Conservation (phyloP, 768 basidiomycete genomes). For the Psilocybe azurescens region DNA sequence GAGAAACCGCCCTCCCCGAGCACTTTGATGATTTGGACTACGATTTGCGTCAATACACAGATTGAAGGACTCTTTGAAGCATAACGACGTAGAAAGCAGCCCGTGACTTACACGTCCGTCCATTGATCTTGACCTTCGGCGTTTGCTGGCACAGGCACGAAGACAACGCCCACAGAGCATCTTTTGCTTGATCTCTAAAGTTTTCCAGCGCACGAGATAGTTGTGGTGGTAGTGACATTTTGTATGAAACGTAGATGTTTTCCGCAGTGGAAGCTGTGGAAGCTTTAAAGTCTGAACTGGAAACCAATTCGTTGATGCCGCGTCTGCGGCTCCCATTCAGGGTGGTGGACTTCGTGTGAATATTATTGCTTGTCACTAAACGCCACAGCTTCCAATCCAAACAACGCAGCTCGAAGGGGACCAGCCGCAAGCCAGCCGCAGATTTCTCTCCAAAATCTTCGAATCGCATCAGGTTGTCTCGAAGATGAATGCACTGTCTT, state of each 20-base stretch:
- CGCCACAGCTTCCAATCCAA: no score
- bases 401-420: no score
- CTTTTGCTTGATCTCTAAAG: slow-evolving; percentile 77
- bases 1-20: slow-evolving; percentile 97
- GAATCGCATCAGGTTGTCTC: no score
- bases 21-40: slow-evolving; percentile 89
- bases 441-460: no score
- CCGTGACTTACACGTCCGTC: slow-evolving; percentile 78
- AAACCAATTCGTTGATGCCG: no score
- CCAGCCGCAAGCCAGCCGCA: no score
- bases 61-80: neutral
- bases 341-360: no score
- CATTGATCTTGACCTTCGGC: slow-evolving; percentile 93
- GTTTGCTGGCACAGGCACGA: slow-evolving; percentile 83
- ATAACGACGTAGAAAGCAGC: neutral
- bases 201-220: slow-evolving; percentile 56
- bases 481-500: no score
- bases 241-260: neutral
- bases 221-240: slow-evolving; percentile 41
- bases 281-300: no score
- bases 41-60: neutral
- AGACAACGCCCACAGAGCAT: slow-evolving; percentile 81
- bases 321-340: no score
- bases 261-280: no score
- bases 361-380: no score